A percentile compares a stretch with the other conserved stretches of the same genome.
These are phyloP conservation scores for Erodium maritimum DNA, from an alignment of 345 rosid species.

Conservation along the genomic window DNA sequence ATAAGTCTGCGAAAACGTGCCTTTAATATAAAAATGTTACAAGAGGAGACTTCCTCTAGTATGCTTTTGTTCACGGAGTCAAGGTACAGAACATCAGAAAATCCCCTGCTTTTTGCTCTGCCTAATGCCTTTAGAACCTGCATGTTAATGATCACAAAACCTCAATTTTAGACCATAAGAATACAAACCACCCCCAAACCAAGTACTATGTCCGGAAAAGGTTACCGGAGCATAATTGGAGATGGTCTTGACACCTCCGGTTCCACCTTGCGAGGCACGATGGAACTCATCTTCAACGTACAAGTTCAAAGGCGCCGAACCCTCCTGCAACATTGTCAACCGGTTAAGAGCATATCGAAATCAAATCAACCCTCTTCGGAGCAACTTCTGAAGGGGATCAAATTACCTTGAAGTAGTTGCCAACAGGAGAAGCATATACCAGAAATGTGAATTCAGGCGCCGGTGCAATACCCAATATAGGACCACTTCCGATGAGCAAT, in stretches of 20 bases:
- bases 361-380: not conserved
- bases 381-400: too few species aligned
- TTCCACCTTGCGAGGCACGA: constrained; percentile 24
- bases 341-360: too few species aligned
- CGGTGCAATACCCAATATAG: constrained; percentile 23
- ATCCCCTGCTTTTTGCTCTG: constrained; percentile 65
- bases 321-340: constrained; percentile 11
- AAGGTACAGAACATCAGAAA: constrained; percentile 77
- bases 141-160: too few species aligned
- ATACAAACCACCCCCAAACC: too few species aligned
- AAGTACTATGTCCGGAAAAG: not conserved
- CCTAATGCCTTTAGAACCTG: constrained; percentile 54
- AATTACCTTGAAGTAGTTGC: constrained; percentile 26
- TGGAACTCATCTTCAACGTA: constrained; percentile 23
- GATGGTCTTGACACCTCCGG: constrained; percentile 28
- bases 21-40: constrained; percentile 76
- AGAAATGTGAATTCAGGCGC: constrained; percentile 26
- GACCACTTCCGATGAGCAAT: constrained; percentile 29
- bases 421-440: constrained; percentile 23
- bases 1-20: constrained; percentile 11
- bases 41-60: constrained; percentile 78
- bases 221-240: constrained; percentile 17
- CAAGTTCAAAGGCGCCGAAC: constrained; percentile 17
- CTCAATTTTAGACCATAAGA: too few species aligned
- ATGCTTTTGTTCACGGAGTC: constrained; percentile 50